Evolutionary conservation across 768 basidiomycete genomes (phyloP), one percentile per base, ranked within the genome.

Genomic region (Mycena indigotica): DNA sequence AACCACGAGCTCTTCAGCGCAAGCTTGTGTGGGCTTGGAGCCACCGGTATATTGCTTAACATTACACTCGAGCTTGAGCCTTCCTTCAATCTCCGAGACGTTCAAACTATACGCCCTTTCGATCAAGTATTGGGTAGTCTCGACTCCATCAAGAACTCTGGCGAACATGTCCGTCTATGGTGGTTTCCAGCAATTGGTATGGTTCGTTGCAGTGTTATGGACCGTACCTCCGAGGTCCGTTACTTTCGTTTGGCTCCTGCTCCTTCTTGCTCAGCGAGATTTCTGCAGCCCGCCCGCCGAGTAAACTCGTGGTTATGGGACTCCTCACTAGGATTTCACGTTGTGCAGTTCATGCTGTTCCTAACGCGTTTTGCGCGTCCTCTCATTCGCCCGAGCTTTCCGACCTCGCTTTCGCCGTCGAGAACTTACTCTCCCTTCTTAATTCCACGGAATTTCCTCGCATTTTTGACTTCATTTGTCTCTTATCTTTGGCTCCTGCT

Each of bases 121-220:
- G 83, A 85, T 38, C 75, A 84, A n/a, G 82, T 84, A 61, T 66
- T 91, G 53, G 64, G 71, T 26, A 72, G 78, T 52, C 67, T 93
- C n/a, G 83, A 89, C 56, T 57, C 70, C 2, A 69, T 91, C 50
- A 84, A 79, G 26, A 67, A 65, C 50, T 77, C 85, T n/a, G 86
- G 91, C 2, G 84, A 99, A 72, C 93, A 97, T 69, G 90, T 92
- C n/a, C 80, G 94, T 17, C 80, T 94, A 17, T 97, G 93, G 92
- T 99, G 95, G 95, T 96, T 87, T 74, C 94, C 95, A 2, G 86
- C 89, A 49, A 80, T 85, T 15, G 87, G 87, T 56, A 73, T 73
- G 29, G 79, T 96, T 49, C 83, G 91, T 32, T 82, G 90, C 50
- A 89, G 87, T 66, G 77, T 85, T 61, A 80, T 88, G 28, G 82